phyloP scores from a whole-genome alignment of 768 basidiomycete species.

The Lyophyllum decastes region DNA sequence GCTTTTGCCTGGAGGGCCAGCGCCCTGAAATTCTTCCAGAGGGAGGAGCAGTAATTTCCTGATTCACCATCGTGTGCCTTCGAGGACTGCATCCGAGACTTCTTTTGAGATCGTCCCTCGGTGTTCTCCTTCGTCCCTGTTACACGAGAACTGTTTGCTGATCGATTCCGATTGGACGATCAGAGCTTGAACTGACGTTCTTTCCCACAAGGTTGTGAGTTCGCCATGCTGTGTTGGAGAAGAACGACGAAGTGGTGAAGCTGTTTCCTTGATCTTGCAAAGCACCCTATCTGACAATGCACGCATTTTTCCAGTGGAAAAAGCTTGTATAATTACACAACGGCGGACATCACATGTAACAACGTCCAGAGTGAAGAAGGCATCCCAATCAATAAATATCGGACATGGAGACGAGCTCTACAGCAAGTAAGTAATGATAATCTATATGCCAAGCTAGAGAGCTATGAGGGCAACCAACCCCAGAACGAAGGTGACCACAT shows the following conservation, averaged over 20 bases:
- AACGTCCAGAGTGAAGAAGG: not conserved
- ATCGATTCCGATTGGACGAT: constrained; percentile 1
- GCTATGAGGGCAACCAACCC: not conserved
- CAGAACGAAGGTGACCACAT: not conserved
- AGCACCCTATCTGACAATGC: not conserved
- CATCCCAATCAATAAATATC: not conserved
- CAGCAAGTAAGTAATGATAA: not conserved
- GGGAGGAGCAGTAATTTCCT: constrained; percentile 5
- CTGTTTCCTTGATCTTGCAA: not conserved
- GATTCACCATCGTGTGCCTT: constrained; percentile 3
- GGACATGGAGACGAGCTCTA: not conserved
- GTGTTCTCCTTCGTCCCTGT: constrained; percentile 2
- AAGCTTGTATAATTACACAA: not conserved
- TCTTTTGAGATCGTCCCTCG: constrained; percentile 8
- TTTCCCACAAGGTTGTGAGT: not conserved
- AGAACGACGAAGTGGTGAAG: not conserved
- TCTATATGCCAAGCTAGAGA: not conserved
- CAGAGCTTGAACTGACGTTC: not conserved
- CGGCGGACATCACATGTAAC: not conserved
- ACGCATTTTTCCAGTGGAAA: not conserved
- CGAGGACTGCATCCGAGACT: not conserved
- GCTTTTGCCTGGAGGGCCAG: constrained; percentile 1
- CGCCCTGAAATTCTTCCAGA: not conserved
- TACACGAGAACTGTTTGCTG: constrained; percentile 1
- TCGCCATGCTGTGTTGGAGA: not conserved